Conservation (phyloP, 352 stramenopile genomes). For the Phytophthora fragariaefolia region DNA sequence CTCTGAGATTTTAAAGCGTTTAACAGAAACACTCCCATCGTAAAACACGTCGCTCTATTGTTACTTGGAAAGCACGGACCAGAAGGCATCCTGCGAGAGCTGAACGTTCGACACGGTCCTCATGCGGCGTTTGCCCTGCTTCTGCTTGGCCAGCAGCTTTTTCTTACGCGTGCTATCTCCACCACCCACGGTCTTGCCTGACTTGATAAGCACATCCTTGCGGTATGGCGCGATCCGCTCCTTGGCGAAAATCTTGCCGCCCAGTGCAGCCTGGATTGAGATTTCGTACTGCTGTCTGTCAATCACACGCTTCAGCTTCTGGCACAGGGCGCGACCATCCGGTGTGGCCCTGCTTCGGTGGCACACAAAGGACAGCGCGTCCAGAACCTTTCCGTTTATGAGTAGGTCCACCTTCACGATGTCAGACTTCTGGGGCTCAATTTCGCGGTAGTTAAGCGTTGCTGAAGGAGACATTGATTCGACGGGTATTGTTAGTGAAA, state of each 20-base stretch:
- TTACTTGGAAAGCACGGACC: slow-evolving; percentile 96
- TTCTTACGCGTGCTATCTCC: slow-evolving; percentile 98
- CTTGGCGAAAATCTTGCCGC: slow-evolving; percentile 96
- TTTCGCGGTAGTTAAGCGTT: slow-evolving; percentile 95
- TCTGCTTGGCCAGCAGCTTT: slow-evolving; percentile 99
- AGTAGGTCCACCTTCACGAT: slow-evolving; percentile 96
- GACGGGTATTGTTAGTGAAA: background rate
- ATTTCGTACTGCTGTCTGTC: slow-evolving; percentile 99
- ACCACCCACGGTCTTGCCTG: slow-evolving; percentile 95
- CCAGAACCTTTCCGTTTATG: slow-evolving; percentile 95
- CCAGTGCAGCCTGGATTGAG: slow-evolving; percentile 97
- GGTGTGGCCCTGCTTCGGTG: slow-evolving; percentile 86
- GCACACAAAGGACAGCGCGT: slow-evolving; percentile 98
- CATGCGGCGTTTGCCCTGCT: slow-evolving; percentile 98
- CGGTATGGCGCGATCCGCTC: slow-evolving; percentile 97
- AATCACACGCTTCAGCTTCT: slow-evolving; percentile 97
- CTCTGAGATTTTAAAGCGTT: background rate
- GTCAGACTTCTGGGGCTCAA: slow-evolving; percentile 91
- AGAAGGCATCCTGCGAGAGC: slow-evolving; percentile 98
- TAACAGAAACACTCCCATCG: background rate
- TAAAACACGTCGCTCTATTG: slow-evolving; percentile 19
- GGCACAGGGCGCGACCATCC: slow-evolving; percentile 90
- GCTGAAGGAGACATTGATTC: slow-evolving; percentile 42
- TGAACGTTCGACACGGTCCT: slow-evolving; percentile 97
- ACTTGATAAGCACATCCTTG: slow-evolving; percentile 97